Conservation (phyloP, 1,284 basidiomycete genomes). For the Sparassis latifolia region DNA sequence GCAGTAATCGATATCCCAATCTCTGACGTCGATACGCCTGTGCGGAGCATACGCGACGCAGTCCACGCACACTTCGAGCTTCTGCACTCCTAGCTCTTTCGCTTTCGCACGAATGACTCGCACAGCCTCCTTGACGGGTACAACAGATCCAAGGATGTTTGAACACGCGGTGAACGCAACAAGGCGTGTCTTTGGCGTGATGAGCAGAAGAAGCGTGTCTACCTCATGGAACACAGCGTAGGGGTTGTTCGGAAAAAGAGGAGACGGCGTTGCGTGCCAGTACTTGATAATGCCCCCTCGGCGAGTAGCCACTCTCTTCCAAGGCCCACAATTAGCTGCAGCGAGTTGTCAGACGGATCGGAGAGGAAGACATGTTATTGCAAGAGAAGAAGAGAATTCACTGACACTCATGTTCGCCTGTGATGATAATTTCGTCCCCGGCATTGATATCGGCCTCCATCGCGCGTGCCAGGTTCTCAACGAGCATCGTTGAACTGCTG, state of each 20-base stretch:
- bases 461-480: slow-evolving; percentile 59
- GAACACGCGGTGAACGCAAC: slow-evolving; percentile 73
- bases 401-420: slow-evolving; percentile 64
- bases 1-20: slow-evolving; percentile 72
- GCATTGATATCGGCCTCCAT: slow-evolving; percentile 44
- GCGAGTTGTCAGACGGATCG: neutral
- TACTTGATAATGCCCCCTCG: slow-evolving; percentile 47
- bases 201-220: slow-evolving; percentile 54
- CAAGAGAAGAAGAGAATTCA: neutral
- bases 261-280: slow-evolving; percentile 45
- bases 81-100: slow-evolving; percentile 44
- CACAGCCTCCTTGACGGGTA: slow-evolving; percentile 54
- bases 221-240: slow-evolving; percentile 57
- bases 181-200: slow-evolving; percentile 60
- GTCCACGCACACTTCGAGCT: slow-evolving; percentile 64
- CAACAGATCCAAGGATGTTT: slow-evolving; percentile 66
- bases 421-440: slow-evolving; percentile 70
- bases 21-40: slow-evolving; percentile 58
- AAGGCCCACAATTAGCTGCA: slow-evolving; percentile 69
- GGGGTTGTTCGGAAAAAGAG: slow-evolving; percentile 47
- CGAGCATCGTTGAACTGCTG: slow-evolving; percentile 58
- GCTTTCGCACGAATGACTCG: slow-evolving; percentile 46
- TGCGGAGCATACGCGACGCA: slow-evolving; percentile 80
- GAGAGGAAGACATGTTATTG: neutral
- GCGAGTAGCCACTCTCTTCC: slow-evolving; percentile 69